Percentiles rank a stretch among this genome's conserved stretches.
Conservation (phyloP, 2,329 filamentous ascomycete genomes). For the Plenodomus tracheiphilus region DNA sequence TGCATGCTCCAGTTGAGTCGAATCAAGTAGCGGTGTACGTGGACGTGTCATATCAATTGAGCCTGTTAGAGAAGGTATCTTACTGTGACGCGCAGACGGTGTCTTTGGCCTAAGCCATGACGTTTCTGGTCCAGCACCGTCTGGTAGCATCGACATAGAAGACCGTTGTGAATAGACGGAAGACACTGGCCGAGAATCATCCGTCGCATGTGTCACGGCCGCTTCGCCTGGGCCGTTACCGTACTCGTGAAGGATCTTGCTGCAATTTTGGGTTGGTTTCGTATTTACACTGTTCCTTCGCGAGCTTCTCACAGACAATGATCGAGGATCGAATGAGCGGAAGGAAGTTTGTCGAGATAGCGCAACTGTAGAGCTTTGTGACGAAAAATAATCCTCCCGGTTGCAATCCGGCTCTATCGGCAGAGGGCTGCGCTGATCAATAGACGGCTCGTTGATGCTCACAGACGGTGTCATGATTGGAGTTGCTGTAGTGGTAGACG, state of each 20-base stretch:
- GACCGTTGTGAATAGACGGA: conserved; percentile 12
- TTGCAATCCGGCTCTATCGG: conserved; percentile 53
- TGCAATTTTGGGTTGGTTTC: conserved; percentile 31
- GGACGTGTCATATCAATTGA: conserved; percentile 11
- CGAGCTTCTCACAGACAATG: conserved; percentile 32
- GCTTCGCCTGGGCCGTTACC: conserved; percentile 34
- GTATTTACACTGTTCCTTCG: conserved; percentile 32
- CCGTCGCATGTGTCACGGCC: not conserved
- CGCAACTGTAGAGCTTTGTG: conserved; percentile 19
- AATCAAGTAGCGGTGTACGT: conserved; percentile 29
- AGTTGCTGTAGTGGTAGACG: conserved; percentile 9
- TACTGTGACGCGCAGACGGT: conserved; percentile 14
- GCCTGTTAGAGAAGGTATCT: conserved; percentile 5
- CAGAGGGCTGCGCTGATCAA: conserved; percentile 6
- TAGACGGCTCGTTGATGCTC: conserved; percentile 16
- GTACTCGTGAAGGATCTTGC: conserved; percentile 46
- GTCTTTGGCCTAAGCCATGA: conserved; percentile 24
- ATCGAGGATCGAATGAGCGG: conserved; percentile 36
- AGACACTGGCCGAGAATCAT: conserved; percentile 1
- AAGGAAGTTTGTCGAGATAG: conserved; percentile 40
- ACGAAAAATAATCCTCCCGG: conserved; percentile 45
- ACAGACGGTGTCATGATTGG: conserved; percentile 13
- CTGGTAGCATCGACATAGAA: conserved; percentile 16
- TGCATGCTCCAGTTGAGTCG: conserved; percentile 21
- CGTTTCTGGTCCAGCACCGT: conserved; percentile 17